Evolutionary conservation across 768 basidiomycete genomes (phyloP), one percentile per base, ranked within the genome.

Genomic region (Aureoboletus auriporus): DNA sequence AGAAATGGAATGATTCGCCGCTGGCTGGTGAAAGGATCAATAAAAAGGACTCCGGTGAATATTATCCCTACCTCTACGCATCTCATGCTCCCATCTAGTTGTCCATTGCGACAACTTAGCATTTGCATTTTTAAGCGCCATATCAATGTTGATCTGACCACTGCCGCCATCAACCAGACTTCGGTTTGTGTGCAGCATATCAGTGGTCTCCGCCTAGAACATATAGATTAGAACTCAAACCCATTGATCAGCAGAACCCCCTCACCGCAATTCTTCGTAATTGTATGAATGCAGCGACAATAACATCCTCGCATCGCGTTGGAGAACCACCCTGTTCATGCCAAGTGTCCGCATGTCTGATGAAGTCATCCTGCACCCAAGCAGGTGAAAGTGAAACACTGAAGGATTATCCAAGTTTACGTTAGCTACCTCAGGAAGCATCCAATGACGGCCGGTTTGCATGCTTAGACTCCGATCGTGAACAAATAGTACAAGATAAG

Each of bases 381-480:
- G 36, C 13, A 40, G 6, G 37, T 60, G 44, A 60, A 51, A 50
- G 37, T 60, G 44, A 60, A 51, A 50, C 13, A 31, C n/a, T 41
- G 50, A 49, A 46, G 6, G 23, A n/a, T 45, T 16, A 35, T 39
- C 13, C 46, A 26, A 50, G 12, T 39, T 41, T 39, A 39, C 20
- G 16, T 20, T 42, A 52, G 17, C 31, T 53, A 76, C 75, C 71
- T 91, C 89, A 8, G 86, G 87, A 16, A 93, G 75, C 90, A 92
- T 92, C 88, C 88, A 91, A 51, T 80, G 82, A 37, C 86, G 75
- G 41, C 89, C 90, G 2, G 89, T 91, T 66, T 92, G 89, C 66
- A 86, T 90, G 68, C 84, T 86, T 39, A 92, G 75, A 59, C 85
- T 88, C 46, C 89, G 83, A 66, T 93, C 89, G 59, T 93, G 90